Evolutionary conservation across 192 early-diverging fungal species (phyloP).

Genomic region (Umbelopsis ramanniana): DNA sequence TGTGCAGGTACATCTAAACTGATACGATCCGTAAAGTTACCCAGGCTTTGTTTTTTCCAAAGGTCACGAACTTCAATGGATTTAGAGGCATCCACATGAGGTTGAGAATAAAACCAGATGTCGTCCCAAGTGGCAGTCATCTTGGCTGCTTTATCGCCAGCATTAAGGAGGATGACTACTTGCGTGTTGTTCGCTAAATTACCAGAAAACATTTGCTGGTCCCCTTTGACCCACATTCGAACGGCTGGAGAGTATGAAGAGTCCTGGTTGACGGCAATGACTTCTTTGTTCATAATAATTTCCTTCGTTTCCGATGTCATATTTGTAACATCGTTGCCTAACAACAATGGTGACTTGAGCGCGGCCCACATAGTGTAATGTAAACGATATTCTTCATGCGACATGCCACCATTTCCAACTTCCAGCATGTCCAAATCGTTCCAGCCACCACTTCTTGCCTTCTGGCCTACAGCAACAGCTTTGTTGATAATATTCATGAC

Average conservation of each 20-base stretch:
- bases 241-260: conserved; percentile 40
- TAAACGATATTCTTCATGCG: conserved; percentile 38
- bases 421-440: conserved; percentile 63
- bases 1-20: conserved; percentile 26
- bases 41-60: conserved; percentile 32
- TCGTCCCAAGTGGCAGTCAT: conserved; percentile 32
- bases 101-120: conserved; percentile 13
- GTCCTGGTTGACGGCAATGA: conserved; percentile 67
- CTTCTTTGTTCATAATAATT: conserved; percentile 52
- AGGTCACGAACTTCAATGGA: conserved; percentile 35
- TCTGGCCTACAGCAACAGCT: conserved; percentile 24
- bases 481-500: conserved; percentile 43
- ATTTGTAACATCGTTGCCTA: conserved; percentile 56
- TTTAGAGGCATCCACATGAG: conserved; percentile 18
- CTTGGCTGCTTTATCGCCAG: conserved; percentile 8
- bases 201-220: conserved; percentile 38
- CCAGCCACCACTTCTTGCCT: conserved; percentile 45
- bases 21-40: conserved; percentile 21
- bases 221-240: conserved; percentile 17
- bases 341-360: conserved; percentile 60
- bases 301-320: conserved; percentile 25
- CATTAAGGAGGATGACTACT: conserved; percentile 39
- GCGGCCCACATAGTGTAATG: conserved; percentile 61
- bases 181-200: conserved; percentile 28
- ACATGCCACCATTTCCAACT: conserved; percentile 59